phyloP scores from a whole-genome alignment of 2,329 filamentous ascomycete genomes.

The Xenosphaeropsis pyriputrescens region DNA sequence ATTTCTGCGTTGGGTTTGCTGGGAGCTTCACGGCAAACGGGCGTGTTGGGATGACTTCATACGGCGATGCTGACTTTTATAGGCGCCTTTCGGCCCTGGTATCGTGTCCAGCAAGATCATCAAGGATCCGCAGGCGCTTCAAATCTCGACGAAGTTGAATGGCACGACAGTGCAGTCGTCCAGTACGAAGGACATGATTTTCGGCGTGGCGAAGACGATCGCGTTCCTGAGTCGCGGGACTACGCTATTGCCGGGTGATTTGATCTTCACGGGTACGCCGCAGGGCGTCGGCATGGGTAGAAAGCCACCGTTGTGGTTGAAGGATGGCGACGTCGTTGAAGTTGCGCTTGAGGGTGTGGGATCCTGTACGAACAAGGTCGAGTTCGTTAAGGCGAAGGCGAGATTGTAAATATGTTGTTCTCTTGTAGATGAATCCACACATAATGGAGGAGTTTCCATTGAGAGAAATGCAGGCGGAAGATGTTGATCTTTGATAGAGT shows the following conservation, averaged over 20 bases:
- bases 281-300: constrained; percentile 58
- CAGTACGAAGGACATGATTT: constrained; percentile 47
- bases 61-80: too few species aligned
- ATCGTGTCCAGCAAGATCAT: constrained; percentile 46
- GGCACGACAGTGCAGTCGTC: constrained; percentile 40
- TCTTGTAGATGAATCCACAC: too few species aligned
- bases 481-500: too few species aligned
- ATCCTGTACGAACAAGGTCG: constrained; percentile 36
- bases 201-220: constrained; percentile 42
- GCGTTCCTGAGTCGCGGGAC: constrained; percentile 45
- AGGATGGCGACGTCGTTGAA: constrained; percentile 56
- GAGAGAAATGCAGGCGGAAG: too few species aligned
- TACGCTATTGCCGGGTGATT: constrained; percentile 46
- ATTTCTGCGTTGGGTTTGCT: too few species aligned
- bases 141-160: constrained; percentile 43
- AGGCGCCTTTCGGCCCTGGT: constrained; percentile 54
- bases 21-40: too few species aligned
- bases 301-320: constrained; percentile 51
- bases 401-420: constrained; percentile 7
- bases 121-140: constrained; percentile 38
- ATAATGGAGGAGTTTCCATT: too few species aligned
- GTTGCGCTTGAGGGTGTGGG: constrained; percentile 54
- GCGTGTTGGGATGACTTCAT: too few species aligned
- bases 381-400: constrained; percentile 23
- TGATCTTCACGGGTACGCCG: constrained; percentile 56